Base-by-base conservation (phyloP, 2,329 filamentous ascomycete genomes). In the Harringtonia aguacate region DNA sequence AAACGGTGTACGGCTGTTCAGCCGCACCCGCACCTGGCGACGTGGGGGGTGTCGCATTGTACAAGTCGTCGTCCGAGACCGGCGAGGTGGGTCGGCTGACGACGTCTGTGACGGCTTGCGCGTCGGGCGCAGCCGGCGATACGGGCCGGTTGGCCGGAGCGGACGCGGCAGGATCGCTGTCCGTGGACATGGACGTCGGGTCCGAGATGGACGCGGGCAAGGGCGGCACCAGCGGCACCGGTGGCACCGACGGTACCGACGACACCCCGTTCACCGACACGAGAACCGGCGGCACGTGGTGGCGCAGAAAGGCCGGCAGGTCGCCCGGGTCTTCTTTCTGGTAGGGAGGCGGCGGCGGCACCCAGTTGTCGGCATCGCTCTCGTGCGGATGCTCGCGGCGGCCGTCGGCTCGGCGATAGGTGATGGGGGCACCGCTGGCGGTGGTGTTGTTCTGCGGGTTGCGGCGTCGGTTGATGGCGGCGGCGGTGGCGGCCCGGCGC, bases 281-380 rank as follows among this genome's bases (percentile, higher is more conserved):
- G 10, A 27, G 14, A n/a, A 50, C 50, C 15, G 55, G 47, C 3
- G 51, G 44, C 9, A 56, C 55, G 39, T 55, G 51, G 42, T 74
- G 69, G 27, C 75, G 72, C 49, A 79, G 51, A 48, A 79, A 79
- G 3, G 64, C 69, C 2, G 75, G 75, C 44, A 75, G 50, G 52
- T 77, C 73, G 10, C 67, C 68, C 1, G 75, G 74, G 39, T 77
- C 74, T 1, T 84, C 79, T 44, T 77, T 75, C 34, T 79, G 77
- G 54, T 94, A 94, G 1, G 85, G 85, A 4, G 86, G 86, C 9
- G 86, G 86, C 6, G 86, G 86, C 6, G 86, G 84, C 5, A 88
- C 83, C 86, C 86, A 94, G 53, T 89, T 86, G 55, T 92, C 86
- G 4, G 86, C 85, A 58, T 92, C 86, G 50, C 85, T 90, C 61